Evolutionary conservation across 202 grass and related monocot genomes (phyloP).

Genomic region (Brachypodium distachyon): DNA sequence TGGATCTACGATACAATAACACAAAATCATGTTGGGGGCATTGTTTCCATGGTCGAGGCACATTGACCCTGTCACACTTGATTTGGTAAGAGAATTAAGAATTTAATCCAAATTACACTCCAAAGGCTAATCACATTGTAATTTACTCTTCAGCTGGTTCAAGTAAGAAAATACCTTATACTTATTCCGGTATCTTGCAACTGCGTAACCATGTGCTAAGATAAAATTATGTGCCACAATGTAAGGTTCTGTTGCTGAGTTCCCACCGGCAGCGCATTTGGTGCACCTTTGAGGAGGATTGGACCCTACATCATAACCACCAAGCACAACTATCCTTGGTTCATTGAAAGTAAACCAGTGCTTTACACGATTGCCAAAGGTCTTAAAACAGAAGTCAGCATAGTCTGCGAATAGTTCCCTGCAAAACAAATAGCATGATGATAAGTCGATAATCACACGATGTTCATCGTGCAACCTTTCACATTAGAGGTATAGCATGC

Average conservation of each 20-base stretch:
- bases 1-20: background rate
- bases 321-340: conserved; percentile 45
- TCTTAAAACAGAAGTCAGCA: conserved; percentile 78
- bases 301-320: conserved; percentile 49
- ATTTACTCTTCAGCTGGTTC: background rate
- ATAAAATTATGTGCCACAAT: conserved; percentile 71
- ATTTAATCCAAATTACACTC: background rate
- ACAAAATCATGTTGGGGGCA: background rate
- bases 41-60: background rate
- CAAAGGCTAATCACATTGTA: background rate
- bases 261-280: conserved; percentile 46
- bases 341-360: conserved; percentile 95
- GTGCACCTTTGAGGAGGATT: conserved; percentile 66
- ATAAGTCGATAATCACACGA: no score
- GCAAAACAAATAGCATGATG: conserved; percentile 20
- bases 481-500: background rate
- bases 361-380: conserved; percentile 71
- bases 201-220: conserved; percentile 66
- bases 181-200: conserved; percentile 62
- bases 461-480: background rate
- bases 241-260: conserved; percentile 74
- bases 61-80: background rate
- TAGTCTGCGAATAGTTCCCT: conserved; percentile 62
- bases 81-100: conserved; percentile 7
- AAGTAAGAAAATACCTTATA: conserved; percentile 56